Evolutionary conservation across 164 flowering plant genomes (phyloP), one percentile per base, ranked within the genome.

Genomic region (grape (Vitis vinifera)): DNA sequence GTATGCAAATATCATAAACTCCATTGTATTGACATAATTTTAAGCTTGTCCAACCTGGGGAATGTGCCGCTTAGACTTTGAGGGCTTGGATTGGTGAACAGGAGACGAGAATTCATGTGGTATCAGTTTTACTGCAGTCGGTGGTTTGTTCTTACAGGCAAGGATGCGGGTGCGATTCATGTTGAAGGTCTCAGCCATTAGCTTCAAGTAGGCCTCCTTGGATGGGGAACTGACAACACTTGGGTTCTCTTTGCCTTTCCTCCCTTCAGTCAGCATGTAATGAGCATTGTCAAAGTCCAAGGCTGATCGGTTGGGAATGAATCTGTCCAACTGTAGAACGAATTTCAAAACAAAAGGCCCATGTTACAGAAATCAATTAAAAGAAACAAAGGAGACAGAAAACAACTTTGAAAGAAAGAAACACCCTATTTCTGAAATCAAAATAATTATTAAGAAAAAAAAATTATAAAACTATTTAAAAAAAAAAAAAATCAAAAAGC

Each of bases 241-340:
- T 1, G 65, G 65, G 48, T 63, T 76, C 48, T 76, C 72, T 19
- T 76, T 73, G 4, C 52, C 61, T 49, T 55, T 59, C 59, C 16
- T 66, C 11, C 68, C 74, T 17, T 63, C 78, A 0, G 67, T 78
- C 8, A 79, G 66, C 82, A 79, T 76, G 77, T 66, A 79, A 30
- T 59, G 79, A 4, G 82, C 79, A 23, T 48, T 75, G 61, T 76
- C 79, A 9, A 76, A 72, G 67, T 79, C 77, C 79, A 79, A 76
- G 1, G 79, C 82, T 5, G 82, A 72, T n/a, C 82, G 51, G 55
- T 76, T 79, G 2, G 82, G 82, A 2, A 79, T 79, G 53, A 79
- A 79, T 27, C 82, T 69, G 52, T 79, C 82, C 79, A 79, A 73
- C 82, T 79, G 79, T 3, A 6, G 6, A 9, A 14, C 65, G 14